Conservation (phyloP, 2,329 filamentous ascomycete genomes). For the Exophiala aquamarina region DNA sequence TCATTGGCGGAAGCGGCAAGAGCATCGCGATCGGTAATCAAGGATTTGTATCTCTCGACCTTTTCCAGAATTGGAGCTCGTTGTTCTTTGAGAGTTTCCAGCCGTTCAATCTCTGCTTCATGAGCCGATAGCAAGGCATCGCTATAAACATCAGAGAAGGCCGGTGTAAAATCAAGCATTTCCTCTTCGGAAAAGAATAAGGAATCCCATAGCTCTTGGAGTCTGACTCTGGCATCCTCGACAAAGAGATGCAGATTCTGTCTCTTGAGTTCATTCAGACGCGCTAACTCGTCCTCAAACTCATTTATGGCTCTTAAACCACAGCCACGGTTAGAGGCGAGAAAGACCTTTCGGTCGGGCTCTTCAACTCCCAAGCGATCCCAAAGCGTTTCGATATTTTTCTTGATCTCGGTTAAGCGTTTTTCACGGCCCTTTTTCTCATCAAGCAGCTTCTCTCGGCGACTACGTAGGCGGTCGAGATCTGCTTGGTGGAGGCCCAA, state of each 20-base stretch:
- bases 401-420: conserved; percentile 71
- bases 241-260: conserved; percentile 96
- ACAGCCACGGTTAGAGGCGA: conserved; percentile 84
- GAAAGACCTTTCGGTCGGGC: conserved; percentile 77
- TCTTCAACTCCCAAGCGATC: conserved; percentile 82
- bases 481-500: conserved; percentile 90
- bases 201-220: conserved; percentile 93
- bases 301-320: conserved; percentile 92
- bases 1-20: conserved; percentile 90
- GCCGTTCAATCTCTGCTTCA: conserved; percentile 80
- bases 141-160: conserved; percentile 95
- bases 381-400: conserved; percentile 84
- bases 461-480: conserved; percentile 67
- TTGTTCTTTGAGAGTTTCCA: conserved; percentile 82
- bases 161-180: conserved; percentile 96
- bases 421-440: conserved; percentile 87
- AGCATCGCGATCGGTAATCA: conserved; percentile 84
- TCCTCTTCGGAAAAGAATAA: conserved; percentile 96
- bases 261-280: conserved; percentile 87
- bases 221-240: conserved; percentile 83
- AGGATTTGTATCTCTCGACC: conserved; percentile 77
- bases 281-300: conserved; percentile 84
- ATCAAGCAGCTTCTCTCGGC: conserved; percentile 78
- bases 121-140: conserved; percentile 94
- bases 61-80: conserved; percentile 79